These are phyloP conservation scores for Cadophora gregata DNA, from an alignment of 2,329 filamentous ascomycete genomes.

Conservation along the genomic window DNA sequence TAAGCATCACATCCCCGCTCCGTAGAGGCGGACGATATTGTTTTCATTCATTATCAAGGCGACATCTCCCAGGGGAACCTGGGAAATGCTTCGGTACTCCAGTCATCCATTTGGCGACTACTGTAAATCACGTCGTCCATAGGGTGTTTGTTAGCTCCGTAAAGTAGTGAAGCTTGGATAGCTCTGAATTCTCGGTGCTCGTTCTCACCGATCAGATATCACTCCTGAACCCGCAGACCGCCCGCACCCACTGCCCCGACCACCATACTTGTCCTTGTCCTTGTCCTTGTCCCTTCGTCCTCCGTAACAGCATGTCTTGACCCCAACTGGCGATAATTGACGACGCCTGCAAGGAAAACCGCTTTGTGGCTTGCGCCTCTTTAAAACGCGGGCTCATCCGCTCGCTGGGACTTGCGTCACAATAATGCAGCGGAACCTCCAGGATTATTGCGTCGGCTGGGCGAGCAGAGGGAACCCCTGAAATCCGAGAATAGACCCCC, in stretches of 20 bases:
- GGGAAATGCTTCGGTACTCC: too few species aligned
- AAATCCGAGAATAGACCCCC: background rate
- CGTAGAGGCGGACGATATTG: too few species aligned
- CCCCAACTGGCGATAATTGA: conserved; percentile 10
- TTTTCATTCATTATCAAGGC: too few species aligned
- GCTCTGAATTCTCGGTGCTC: too few species aligned
- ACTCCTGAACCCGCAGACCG: background rate
- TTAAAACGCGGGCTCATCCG: conserved; percentile 8
- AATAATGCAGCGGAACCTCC: background rate
- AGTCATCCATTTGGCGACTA: too few species aligned
- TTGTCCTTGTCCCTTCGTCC: background rate
- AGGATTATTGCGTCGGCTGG: too few species aligned
- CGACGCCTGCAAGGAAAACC: background rate
- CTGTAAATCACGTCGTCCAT: too few species aligned
- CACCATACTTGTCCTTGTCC: background rate
- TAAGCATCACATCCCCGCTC: too few species aligned
- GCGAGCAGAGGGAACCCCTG: background rate
- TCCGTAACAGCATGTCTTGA: background rate
- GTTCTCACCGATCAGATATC: background rate
- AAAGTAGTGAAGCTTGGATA: too few species aligned
- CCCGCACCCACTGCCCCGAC: background rate
- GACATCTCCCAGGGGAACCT: too few species aligned
- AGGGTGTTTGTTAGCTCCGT: too few species aligned
- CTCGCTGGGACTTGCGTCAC: conserved; percentile 1
- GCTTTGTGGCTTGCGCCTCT: conserved; percentile 6